Evolutionary conservation across 768 basidiomycete genomes (phyloP), one percentile per base, ranked within the genome.

Genomic region (Paxillus rubicundulus): DNA sequence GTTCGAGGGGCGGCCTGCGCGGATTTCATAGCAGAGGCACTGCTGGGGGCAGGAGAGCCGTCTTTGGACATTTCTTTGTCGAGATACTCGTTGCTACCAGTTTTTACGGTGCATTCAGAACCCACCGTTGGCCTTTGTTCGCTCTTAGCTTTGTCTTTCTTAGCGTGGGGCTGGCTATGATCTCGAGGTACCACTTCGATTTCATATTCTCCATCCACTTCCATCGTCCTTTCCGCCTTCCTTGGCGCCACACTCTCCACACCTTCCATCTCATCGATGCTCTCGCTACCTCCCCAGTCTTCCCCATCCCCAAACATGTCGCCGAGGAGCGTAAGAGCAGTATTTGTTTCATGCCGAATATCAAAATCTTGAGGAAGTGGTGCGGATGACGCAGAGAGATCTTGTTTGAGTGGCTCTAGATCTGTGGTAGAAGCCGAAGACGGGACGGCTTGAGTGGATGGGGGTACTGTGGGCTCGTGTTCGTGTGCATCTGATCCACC

Each of bases 231-330:
- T 14, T 28, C 2, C 9, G 41, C 12, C n/a, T 37, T 18, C 2
- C 21, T 9, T 27, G 43, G 67, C 32, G 24, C 24, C 24, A 24
- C 36, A 66, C 70, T 21, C 67, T 71, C 57, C 4, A 47, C 14
- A 17, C 32, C 46, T 47, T 84, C 83, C 37, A 82, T 66, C 24
- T 84, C 85, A 1, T 81, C 79, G 3, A 81, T 67, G 53, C 77
- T 81, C 63, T 87, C 86, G 20, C 67, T 66, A 6, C 80, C 84
- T 3, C 74, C 76, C 87, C 87, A 88, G 7, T 84, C 77, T 5
- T 74, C 74, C 12, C 72, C 71, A 16, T 68, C 70, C 1, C 74
- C 82, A 44, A 87, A 87, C 33, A 89, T 66, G 1, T 78, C 74
- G 6, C 72, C 63, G 0, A 87, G 68, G 16, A 88, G 70, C 5